Percentiles rank a stretch among this genome's conserved stretches.
Conservation (phyloP, 2,329 filamentous ascomycete genomes). For the Lecanosticta acicola region DNA sequence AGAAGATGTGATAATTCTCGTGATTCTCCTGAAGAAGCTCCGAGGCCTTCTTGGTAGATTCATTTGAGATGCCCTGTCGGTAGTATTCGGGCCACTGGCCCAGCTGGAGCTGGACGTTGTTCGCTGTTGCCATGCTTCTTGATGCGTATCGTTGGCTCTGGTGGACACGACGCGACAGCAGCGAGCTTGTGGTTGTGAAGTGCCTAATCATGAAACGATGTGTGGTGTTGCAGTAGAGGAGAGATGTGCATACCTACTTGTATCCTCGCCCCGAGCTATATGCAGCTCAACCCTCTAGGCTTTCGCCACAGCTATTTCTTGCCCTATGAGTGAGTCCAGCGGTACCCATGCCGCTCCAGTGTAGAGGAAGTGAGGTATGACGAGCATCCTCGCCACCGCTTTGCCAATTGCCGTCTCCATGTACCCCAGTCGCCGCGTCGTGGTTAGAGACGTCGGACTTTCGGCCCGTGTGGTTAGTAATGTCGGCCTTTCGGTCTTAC, state of each 20-base stretch:
- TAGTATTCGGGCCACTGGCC: constrained; percentile 44
- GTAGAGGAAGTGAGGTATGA: no score
- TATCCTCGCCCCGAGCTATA: no score
- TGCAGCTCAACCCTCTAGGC: no score
- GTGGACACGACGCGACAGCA: no score
- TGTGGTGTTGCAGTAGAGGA: background rate
- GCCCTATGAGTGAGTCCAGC: no score
- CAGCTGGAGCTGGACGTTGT: constrained; percentile 42
- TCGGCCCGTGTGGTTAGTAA: background rate
- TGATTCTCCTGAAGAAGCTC: constrained; percentile 72
- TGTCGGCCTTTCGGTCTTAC: background rate
- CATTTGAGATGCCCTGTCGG: constrained; percentile 44
- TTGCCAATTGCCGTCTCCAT: no score
- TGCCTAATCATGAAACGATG: background rate
- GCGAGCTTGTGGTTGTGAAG: background rate
- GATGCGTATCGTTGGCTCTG: background rate
- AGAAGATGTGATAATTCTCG: constrained; percentile 70
- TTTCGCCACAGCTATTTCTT: no score
- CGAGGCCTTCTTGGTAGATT: constrained; percentile 58
- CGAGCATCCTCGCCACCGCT: no score
- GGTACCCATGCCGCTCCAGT: no score
- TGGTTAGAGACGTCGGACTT: no score
- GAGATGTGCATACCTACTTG: background rate
- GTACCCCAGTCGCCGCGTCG: no score
- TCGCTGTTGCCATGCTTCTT: constrained; percentile 46